These are phyloP conservation scores for Hypoxylon rubiginosum DNA, from an alignment of 2,329 filamentous ascomycete species.

Conservation along the genomic window DNA sequence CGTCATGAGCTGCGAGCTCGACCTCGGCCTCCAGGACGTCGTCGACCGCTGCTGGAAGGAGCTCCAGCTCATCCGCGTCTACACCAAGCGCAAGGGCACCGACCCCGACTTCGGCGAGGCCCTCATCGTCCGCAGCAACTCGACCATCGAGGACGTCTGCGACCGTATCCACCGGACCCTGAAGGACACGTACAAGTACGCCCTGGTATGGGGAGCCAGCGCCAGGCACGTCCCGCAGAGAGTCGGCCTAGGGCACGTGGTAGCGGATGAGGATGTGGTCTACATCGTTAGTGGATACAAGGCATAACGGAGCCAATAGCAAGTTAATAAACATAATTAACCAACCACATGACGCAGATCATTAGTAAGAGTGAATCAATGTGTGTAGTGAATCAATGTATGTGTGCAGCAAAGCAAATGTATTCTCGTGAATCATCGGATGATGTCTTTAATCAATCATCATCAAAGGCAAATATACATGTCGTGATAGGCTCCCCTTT, in stretches of 20 bases:
- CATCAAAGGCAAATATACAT: slow-evolving; percentile 38
- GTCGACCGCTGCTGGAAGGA: slow-evolving; percentile 97
- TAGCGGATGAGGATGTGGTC: slow-evolving; percentile 78
- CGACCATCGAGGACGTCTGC: slow-evolving; percentile 96
- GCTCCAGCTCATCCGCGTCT: slow-evolving; percentile 88
- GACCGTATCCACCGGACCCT: slow-evolving; percentile 93
- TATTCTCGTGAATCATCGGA: slow-evolving; percentile 42
- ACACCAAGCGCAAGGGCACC: slow-evolving; percentile 94
- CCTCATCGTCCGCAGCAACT: slow-evolving; percentile 89
- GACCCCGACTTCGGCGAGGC: slow-evolving; percentile 93
- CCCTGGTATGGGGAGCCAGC: slow-evolving; percentile 96
- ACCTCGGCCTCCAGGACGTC: slow-evolving; percentile 92
- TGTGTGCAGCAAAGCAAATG: slow-evolving; percentile 12
- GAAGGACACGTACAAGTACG: slow-evolving; percentile 99
- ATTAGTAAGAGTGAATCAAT: neutral
- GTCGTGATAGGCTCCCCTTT: neutral
- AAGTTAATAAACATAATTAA: neutral
- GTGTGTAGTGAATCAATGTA: too few relatives aligned
- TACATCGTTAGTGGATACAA: slow-evolving; percentile 76
- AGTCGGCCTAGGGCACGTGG: slow-evolving; percentile 86
- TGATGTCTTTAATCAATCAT: slow-evolving; percentile 38
- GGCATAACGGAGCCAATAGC: slow-evolving; percentile 59
- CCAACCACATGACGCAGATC: slow-evolving; percentile 1
- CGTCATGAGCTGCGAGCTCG: slow-evolving; percentile 97
- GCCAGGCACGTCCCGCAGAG: slow-evolving; percentile 94